Evolutionary conservation across 1,284 basidiomycete species (phyloP), one percentile per base, ranked within the genome.

Genomic region (Kwoniella shivajii): DNA sequence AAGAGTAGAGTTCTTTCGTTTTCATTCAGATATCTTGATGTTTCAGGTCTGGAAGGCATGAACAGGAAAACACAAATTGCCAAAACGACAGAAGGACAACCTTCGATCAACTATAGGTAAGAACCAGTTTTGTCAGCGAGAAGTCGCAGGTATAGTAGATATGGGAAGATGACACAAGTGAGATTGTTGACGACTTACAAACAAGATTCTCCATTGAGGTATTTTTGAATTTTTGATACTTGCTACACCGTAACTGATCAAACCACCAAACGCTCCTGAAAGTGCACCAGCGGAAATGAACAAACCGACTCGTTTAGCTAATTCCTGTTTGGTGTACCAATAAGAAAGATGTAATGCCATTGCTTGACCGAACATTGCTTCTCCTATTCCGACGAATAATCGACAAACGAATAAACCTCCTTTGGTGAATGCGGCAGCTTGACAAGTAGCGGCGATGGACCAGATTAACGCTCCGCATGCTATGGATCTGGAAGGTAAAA

Each of bases 31-130:
- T 86, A 88, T 0, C 74, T 75, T 0, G 88, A 87, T 11, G 84
- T 86, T 70, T 92, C 89, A 0, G 91, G 91, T 31, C 90, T 81
- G 49, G 86, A 82, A 0, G 91, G 91, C 7, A 94, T 80, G 60
- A 88, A 79, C 57, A 86, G 81, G 56, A 86, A 76, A 1, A 87
- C 83, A 29, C 85, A 47, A 20, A 89, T 50, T 1, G 88, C 90
- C 31, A 92, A 80, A 0, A 90, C 18, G 5, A 93, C 68, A 0
- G 64, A 61, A 4, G 68, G 69, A 66, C 50, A 65, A 81, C 88
- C 82, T 86, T 82, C 91, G 54, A 93, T 83, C 20, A 56, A 36
- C 54, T 56, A 33, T 31, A 24, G 3, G 33, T 5, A 46, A 14
- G 29, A n/a, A 16, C 10, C 4, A 10, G 1, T 30, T 11, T 20